Evolutionary conservation across 2,329 filamentous ascomycete species (phyloP).

Genomic region (Berkeleyomyces basicola): DNA sequence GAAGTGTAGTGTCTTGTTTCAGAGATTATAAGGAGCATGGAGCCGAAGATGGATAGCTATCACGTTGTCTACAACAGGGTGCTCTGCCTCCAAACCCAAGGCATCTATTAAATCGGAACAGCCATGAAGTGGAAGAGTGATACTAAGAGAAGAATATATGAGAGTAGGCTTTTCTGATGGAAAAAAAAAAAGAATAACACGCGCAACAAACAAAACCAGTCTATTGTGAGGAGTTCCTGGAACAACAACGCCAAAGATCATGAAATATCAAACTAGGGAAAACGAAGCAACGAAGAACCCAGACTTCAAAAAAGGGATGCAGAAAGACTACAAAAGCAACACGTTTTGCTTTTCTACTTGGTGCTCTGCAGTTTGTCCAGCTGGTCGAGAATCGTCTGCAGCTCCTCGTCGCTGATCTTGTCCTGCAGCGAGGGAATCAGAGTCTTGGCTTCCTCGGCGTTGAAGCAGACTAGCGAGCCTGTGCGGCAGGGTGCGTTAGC

Average conservation of each 20-base stretch:
- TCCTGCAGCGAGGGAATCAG: constrained; percentile 76
- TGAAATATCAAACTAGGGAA: background rate
- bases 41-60: too few species aligned
- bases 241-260: background rate
- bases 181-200: background rate
- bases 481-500: constrained; percentile 15
- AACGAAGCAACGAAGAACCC: background rate
- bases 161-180: background rate
- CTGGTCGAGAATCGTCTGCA: constrained; percentile 79
- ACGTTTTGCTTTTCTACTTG: constrained; percentile 6
- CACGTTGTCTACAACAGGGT: too few species aligned
- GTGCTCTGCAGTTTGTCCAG: constrained; percentile 56
- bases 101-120: background rate
- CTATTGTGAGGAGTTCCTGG: background rate
- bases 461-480: constrained; percentile 87
- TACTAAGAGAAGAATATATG: background rate
- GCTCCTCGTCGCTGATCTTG: constrained; percentile 79
- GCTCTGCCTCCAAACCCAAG: too few species aligned
- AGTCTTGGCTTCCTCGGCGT: constrained; percentile 88
- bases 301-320: background rate
- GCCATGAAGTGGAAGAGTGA: background rate
- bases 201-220: background rate
- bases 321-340: background rate
- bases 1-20: background rate
- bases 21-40: background rate